Conservation (phyloP, 257 asterid species). For the Cinchona pubescens region DNA sequence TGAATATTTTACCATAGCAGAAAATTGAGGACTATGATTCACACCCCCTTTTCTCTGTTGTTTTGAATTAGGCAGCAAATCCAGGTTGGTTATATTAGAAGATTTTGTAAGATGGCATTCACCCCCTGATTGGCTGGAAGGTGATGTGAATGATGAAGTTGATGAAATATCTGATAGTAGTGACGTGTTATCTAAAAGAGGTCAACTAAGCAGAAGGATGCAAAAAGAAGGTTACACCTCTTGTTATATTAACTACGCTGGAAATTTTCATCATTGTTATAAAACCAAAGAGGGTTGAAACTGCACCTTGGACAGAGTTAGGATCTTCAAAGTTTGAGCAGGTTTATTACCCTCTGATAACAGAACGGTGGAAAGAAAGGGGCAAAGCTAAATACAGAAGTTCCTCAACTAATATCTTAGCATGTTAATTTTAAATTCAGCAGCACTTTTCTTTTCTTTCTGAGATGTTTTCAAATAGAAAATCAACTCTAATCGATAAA, state of each 20-base stretch:
- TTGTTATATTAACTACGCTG: not conserved
- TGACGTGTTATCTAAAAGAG: conserved; percentile 54
- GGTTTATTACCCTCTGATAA: too few relatives aligned
- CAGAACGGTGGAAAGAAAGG: too few relatives aligned
- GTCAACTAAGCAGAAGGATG: conserved; percentile 96
- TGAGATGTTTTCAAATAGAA: not conserved
- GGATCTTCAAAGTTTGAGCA: too few relatives aligned
- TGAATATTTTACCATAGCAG: conserved; percentile 15
- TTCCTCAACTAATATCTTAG: not conserved
- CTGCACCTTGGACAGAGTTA: too few relatives aligned
- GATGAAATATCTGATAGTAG: conserved; percentile 49
- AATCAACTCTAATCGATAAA: not conserved
- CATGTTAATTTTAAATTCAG: not conserved
- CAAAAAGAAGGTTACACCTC: conserved; percentile 80
- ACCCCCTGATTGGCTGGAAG: conserved; percentile 97
- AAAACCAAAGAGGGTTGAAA: too few relatives aligned
- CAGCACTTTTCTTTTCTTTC: not conserved
- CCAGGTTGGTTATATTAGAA: conserved; percentile 95
- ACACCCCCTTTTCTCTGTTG: conserved; percentile 19
- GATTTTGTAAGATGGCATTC: conserved; percentile 99
- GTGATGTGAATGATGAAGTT: conserved; percentile 41
- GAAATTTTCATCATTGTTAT: not conserved
- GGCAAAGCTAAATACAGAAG: not conserved
- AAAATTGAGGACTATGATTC: conserved; percentile 21
- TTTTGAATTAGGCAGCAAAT: conserved; percentile 85